Evolutionary conservation across 2,329 filamentous ascomycete species (phyloP), one percentile per base, ranked within the genome.

Genomic region (Colletotrichum cuscutae): DNA sequence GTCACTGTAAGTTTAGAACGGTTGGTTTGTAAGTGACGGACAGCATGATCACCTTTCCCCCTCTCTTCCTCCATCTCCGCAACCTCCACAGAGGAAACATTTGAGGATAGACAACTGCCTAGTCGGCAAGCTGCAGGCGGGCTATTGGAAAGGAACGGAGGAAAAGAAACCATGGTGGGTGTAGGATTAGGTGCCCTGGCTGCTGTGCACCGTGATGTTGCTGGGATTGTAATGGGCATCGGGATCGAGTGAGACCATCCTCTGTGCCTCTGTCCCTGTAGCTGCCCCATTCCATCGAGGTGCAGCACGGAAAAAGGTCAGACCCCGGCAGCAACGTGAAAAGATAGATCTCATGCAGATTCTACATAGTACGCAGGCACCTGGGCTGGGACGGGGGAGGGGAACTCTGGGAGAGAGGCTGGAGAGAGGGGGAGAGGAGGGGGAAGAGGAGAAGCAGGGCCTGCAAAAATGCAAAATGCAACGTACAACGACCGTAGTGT

Each of bases 91-190:
- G 49, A 57, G 49, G 30, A 56, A 63, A 63, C 65, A 26, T 42
- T 42, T 5, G 30, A 26, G 24, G 49, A 54, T 32, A 26, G 24
- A 30, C 19, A 30, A 49, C 42, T 49, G 42, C 42, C 42, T n/a
- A 49, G 42, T n/a, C 42, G 42, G 42, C 42, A 49, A 49, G 42
- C 42, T 49, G 42, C 26, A 64, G 26, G 12, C 26, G 9, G 15
- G 56, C n/a, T n/a, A 15, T 12, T 52, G 32, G 32, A 15, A 32
- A 65, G 62, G 46, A 57, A 65, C 63, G 35, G 5, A 30, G 19
- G 49, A 57, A 56, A 68, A 68, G 58, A 54, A 68, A 63, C 49
- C 58, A 56, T 42, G 32, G 13, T n/a, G 30, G 62, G 49, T 42
- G 49, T 37, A 49, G 28, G 22, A 12, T n/a, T 24, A 62, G 37